phyloP scores from a whole-genome alignment of 441 rosid genomes.

The Daphne laureola region DNA sequence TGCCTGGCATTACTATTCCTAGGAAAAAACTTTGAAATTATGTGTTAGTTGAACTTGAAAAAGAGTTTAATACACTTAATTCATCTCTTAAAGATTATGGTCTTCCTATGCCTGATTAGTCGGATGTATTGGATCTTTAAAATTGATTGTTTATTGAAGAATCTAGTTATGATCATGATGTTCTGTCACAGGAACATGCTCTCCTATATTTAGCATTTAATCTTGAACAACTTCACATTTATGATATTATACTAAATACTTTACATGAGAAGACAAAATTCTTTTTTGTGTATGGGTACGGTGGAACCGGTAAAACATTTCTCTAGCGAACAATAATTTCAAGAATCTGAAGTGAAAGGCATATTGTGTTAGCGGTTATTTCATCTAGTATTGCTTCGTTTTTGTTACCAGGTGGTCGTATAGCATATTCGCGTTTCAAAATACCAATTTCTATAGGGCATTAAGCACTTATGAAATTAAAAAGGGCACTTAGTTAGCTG shows the following conservation, averaged over 20 bases:
- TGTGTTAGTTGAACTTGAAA: not conserved
- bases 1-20: not conserved
- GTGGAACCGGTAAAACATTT: not conserved
- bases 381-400: not conserved
- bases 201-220: too few species aligned
- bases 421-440: not conserved
- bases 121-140: fast-evolving
- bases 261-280: not conserved
- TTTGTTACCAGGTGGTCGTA: not conserved
- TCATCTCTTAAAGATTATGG: too few species aligned
- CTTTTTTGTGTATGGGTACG: not conserved
- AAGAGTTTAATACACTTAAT: not conserved
- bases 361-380: not conserved
- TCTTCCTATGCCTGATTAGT: too few species aligned
- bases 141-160: not conserved
- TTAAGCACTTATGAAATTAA: not conserved
- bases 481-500: not conserved
- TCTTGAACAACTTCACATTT: too few species aligned
- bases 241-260: not conserved
- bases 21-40: not conserved
- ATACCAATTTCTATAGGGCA: not conserved
- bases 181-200: too few species aligned
- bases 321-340: not conserved
- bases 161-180: not conserved
- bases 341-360: not conserved